Conservation (phyloP, 78 protist genomes). For the Dictyostelium brefeldianum region DNA sequence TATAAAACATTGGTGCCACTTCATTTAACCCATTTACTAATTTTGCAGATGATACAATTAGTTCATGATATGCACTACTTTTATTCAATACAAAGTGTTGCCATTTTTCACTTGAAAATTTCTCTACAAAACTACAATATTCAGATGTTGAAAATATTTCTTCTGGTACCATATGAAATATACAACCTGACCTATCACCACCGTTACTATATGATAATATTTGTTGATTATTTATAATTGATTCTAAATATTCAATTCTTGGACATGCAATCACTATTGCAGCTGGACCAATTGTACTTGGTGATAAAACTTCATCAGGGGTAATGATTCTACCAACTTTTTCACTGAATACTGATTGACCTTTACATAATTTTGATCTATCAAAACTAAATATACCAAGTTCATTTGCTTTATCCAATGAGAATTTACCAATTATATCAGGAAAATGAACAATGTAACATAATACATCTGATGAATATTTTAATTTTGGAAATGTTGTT, state of each 20-base stretch:
- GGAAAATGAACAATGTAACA: constrained; percentile 52
- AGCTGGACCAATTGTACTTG: constrained; percentile 46
- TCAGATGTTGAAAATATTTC: neutral
- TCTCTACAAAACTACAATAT: constrained; percentile 6
- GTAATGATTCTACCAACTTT: neutral
- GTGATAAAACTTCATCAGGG: constrained; percentile 53
- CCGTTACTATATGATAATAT: neutral
- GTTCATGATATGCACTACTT: constrained; percentile 36
- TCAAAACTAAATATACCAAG: constrained; percentile 27
- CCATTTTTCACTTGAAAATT: constrained; percentile 34
- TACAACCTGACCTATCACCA: constrained; percentile 4
- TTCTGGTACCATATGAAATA: constrained; percentile 59
- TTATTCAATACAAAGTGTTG: constrained; percentile 47
- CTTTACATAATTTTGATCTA: constrained; percentile 25
- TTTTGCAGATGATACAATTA: constrained; percentile 19
- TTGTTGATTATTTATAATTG: neutral
- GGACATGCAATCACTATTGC: constrained; percentile 46
- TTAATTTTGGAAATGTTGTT: neutral
- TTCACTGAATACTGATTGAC: constrained; percentile 38
- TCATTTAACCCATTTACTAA: constrained; percentile 27
- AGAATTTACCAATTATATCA: constrained; percentile 60
- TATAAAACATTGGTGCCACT: constrained; percentile 45
- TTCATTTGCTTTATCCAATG: constrained; percentile 23
- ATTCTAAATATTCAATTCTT: neutral
- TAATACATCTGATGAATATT: neutral